Evolutionary conservation across 345 rosid genomes (phyloP).

Genomic region (Arabidopsis arenosa): DNA sequence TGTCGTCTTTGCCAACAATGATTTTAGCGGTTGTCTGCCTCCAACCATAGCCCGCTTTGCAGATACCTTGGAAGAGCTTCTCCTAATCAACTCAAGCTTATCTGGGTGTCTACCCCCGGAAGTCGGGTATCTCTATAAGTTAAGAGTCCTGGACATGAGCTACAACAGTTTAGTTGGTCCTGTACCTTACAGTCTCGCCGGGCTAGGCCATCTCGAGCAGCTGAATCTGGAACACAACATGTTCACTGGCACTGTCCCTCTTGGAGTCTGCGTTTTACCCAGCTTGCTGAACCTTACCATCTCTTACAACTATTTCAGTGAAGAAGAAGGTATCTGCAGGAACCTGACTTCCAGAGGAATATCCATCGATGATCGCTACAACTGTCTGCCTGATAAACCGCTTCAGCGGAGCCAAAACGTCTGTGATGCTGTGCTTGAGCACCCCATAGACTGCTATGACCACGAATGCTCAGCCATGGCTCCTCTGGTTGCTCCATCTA

Average conservation of each 20-base stretch:
- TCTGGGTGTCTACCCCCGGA: conserved; percentile 90
- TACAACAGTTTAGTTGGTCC: conserved; percentile 73
- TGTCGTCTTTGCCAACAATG: conserved; percentile 82
- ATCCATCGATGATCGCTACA: conserved; percentile 66
- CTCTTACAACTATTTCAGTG: conserved; percentile 79
- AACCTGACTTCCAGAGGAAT: conserved; percentile 65
- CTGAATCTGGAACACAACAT: conserved; percentile 72
- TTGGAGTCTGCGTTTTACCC: conserved; percentile 75
- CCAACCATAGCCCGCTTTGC: conserved; percentile 73
- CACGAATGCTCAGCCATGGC: conserved; percentile 56
- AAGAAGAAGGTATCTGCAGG: conserved; percentile 77
- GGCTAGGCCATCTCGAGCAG: conserved; percentile 73
- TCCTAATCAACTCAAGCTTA: conserved; percentile 69
- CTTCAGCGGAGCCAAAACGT: conserved; percentile 69
- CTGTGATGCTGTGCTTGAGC: conserved; percentile 63
- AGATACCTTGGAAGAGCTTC: conserved; percentile 71
- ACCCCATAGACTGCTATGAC: conserved; percentile 75
- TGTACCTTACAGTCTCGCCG: conserved; percentile 84
- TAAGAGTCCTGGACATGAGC: conserved; percentile 82
- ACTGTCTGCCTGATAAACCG: conserved; percentile 79
- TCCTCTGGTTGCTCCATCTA: conserved; percentile 52
- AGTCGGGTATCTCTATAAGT: conserved; percentile 77
- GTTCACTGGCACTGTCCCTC: conserved; percentile 70
- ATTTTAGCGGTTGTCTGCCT: conserved; percentile 79
- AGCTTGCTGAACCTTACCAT: conserved; percentile 65